Base-by-base conservation (phyloP, 2,329 filamentous ascomycete species). In the Plenodomus lindquistii region DNA sequence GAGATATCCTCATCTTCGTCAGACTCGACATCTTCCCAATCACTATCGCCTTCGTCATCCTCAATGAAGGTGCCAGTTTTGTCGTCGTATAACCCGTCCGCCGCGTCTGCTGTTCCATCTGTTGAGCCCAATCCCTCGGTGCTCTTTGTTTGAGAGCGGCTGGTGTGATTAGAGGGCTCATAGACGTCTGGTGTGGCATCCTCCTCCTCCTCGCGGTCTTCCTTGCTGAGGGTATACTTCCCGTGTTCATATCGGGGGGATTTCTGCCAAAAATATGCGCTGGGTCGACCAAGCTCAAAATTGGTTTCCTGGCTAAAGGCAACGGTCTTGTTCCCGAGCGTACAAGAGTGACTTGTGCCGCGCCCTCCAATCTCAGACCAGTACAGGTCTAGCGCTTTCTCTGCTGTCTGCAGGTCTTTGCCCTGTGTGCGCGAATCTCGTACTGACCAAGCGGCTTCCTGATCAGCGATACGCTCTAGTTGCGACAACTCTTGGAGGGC, bases 181-280 rank as follows among this genome's bases (percentile, higher is more conserved):
- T 57, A 56, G 18, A 63, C 60, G 37, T 65, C 58, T 0, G 59
- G 58, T 1, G 56, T 22, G 3, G 44, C 37, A 3, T 52, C 51
- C 18, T 59, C 57, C 3, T 46, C 44, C 1, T 58, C 45, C 9
- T 46, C 40, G 10, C 44, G 40, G 9, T 47, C 47, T 9, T 48
- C 27, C 15, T 47, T 22, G 5, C 40, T 22, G 10, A 51, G 10
- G 1, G 56, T 55, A 39, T 66, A 64, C 19, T 62, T 64, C 10
- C 65, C 65, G 15, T 63, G 58, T 22, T 67, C 59, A 29, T 69
- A 69, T n/a, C 66, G 62, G 11, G 56, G 61, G 4, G 62, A 66
- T 37, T 52, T 55, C 36, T 55, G 53, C 41, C 59, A 57, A 18
- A 64, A 69, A 45, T 67, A 67, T 11, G 50, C 50, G 40, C 55